phyloP scores from a whole-genome alignment of 495 filamentous ascomycete genomes.

The Aspergillus coremiiformis region DNA sequence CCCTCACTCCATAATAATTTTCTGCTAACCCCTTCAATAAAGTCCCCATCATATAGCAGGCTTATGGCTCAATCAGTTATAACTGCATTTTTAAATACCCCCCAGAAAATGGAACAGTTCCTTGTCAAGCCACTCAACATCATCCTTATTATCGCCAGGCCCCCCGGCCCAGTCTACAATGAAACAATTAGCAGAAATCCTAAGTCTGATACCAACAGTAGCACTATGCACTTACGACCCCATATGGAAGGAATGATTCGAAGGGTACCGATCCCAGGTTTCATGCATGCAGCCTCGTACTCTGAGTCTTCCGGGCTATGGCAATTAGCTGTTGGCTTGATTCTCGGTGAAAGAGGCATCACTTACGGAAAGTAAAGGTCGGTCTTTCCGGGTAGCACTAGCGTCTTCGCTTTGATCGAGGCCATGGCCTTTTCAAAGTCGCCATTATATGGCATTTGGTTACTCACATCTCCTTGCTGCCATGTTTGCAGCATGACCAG shows the following conservation, averaged over 20 bases:
- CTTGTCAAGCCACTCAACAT: constrained; percentile 60
- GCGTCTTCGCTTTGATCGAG: constrained; percentile 58
- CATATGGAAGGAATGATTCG: constrained; percentile 56
- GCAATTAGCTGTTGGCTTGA: constrained; percentile 10
- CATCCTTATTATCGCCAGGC: constrained; percentile 54
- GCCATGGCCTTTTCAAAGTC: constrained; percentile 57
- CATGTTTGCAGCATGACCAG: constrained; percentile 65
- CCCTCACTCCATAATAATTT: no score
- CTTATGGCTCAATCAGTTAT: neutral
- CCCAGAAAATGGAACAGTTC: constrained; percentile 44
- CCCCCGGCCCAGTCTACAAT: constrained; percentile 50
- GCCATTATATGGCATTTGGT: constrained; percentile 57
- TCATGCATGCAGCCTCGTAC: constrained; percentile 60
- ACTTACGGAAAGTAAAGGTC: constrained; percentile 69
- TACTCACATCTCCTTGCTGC: constrained; percentile 60
- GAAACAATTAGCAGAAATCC: constrained; percentile 13
- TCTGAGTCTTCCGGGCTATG: constrained; percentile 58
- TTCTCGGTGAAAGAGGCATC: neutral
- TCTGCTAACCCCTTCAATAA: no score
- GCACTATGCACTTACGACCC: constrained; percentile 50
- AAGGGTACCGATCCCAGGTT: constrained; percentile 50
- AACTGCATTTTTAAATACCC: neutral
- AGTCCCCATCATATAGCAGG: no score
- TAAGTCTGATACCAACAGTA: no score
- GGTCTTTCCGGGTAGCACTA: constrained; percentile 58